Conservation (phyloP, 345 rosid species). For the Linum trigynum region DNA sequence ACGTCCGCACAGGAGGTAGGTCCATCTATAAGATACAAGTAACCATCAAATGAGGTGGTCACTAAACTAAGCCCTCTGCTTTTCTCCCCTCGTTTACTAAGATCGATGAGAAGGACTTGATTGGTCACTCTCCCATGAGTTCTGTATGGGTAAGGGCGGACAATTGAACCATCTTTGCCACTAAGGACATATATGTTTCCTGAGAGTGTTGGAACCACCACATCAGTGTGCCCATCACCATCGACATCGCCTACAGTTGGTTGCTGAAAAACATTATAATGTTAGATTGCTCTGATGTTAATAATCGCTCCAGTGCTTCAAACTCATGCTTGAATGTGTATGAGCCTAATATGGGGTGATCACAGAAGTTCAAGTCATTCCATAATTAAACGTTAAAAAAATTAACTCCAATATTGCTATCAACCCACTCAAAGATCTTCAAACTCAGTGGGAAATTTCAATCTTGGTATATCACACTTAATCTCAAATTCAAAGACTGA, state of each 20-base stretch:
- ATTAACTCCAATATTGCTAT: neutral
- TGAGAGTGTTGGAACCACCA: slow-evolving; percentile 85
- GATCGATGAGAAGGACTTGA: slow-evolving; percentile 92
- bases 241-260: slow-evolving; percentile 89
- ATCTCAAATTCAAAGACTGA: slow-evolving; percentile 16
- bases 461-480: neutral
- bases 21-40: slow-evolving; percentile 93
- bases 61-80: slow-evolving; percentile 83
- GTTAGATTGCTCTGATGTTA: slow-evolving; percentile 13
- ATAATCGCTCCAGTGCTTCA: neutral
- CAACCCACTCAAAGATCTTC: neutral
- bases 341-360: neutral
- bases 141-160: slow-evolving; percentile 89
- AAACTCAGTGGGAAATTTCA: neutral
- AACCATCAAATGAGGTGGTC: slow-evolving; percentile 94
- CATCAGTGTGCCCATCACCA: slow-evolving; percentile 92
- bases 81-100: slow-evolving; percentile 68
- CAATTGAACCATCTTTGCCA: slow-evolving; percentile 83
- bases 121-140: slow-evolving; percentile 99
- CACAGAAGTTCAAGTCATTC: neutral
- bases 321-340: neutral
- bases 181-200: slow-evolving; percentile 89
- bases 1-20: slow-evolving; percentile 94
- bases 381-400: neutral
- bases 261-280: slow-evolving; percentile 44